These are phyloP conservation scores for Aspergillus taichungensis DNA, from an alignment of 495 filamentous ascomycete species.

Conservation along the genomic window DNA sequence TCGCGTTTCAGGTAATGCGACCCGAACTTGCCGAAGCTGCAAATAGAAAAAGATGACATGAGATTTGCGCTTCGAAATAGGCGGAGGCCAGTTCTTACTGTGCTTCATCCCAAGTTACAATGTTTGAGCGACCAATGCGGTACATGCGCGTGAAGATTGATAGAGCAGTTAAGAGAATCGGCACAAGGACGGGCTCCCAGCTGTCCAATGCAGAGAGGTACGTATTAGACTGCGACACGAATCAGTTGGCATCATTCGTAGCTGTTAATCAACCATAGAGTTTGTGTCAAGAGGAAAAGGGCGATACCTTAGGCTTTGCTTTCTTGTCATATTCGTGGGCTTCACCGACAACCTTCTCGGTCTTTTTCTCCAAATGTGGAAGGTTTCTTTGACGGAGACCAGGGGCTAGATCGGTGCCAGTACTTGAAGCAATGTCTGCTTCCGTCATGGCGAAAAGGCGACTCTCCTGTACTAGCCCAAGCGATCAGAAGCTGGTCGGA, in stretches of 20 bases:
- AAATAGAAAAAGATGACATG: conserved; percentile 13
- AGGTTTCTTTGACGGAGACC: conserved; percentile 72
- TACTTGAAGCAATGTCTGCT: conserved; percentile 40
- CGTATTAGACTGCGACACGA: conserved; percentile 20
- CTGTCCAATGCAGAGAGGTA: conserved; percentile 58
- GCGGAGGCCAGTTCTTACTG: conserved; percentile 54
- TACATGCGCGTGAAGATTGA: conserved; percentile 93
- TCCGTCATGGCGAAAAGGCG: conserved; percentile 20
- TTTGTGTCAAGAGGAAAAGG: not conserved
- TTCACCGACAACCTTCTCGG: conserved; percentile 24
- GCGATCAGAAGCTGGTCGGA: too few species aligned
- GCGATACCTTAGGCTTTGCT: conserved; percentile 31
- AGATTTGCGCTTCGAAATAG: conserved; percentile 1
- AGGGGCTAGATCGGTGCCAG: conserved; percentile 57
- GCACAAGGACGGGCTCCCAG: conserved; percentile 82
- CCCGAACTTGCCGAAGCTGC: conserved; percentile 96
- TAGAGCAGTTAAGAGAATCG: conserved; percentile 76
- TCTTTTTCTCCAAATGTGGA: conserved; percentile 33
- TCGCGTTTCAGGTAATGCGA: conserved; percentile 98
- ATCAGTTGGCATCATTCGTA: conserved; percentile 1
- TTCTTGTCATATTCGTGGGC: conserved; percentile 56
- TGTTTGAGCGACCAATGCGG: conserved; percentile 88
- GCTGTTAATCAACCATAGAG: not conserved
- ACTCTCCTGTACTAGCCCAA: too few species aligned
- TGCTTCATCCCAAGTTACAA: conserved; percentile 98